phyloP scores from a whole-genome alignment of 1,284 basidiomycete species.

The Meira miltonrushii region DNA sequence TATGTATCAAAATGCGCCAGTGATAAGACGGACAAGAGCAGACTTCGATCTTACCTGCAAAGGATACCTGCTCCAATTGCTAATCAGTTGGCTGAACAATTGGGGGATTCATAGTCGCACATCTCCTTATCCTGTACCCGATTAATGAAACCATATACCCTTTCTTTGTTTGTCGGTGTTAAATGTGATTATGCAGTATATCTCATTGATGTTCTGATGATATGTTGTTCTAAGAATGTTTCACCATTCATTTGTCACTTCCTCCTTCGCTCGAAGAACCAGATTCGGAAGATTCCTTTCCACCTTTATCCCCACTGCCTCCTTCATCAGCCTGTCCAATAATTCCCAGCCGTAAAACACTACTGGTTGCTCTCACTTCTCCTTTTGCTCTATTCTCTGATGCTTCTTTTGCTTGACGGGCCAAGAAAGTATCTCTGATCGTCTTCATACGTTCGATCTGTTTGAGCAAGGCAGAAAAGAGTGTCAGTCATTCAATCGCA shows the following conservation, averaged over 20 bases:
- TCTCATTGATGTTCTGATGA: too few relatives aligned
- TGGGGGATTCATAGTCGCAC: too few relatives aligned
- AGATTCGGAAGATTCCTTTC: background rate
- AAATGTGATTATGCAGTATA: too few relatives aligned
- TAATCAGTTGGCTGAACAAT: too few relatives aligned
- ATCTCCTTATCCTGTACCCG: too few relatives aligned
- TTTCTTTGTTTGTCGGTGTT: too few relatives aligned
- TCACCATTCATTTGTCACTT: background rate
- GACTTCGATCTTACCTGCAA: conserved; percentile 9
- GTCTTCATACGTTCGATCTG: conserved; percentile 40
- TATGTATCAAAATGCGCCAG: conserved; percentile 30
- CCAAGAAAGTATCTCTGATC: conserved; percentile 42
- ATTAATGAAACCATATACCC: too few relatives aligned
- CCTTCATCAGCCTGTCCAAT: conserved; percentile 16
- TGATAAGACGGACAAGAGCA: conserved; percentile 31
- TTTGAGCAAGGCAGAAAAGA: background rate
- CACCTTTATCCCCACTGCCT: conserved; percentile 1
- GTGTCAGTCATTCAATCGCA: background rate
- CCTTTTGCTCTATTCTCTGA: conserved; percentile 34
- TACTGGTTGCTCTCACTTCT: conserved; percentile 36
- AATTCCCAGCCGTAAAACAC: conserved; percentile 34
- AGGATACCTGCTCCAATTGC: background rate
- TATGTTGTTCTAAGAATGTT: background rate
- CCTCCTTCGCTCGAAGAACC: background rate
- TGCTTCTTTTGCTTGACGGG: conserved; percentile 34